Conservation (phyloP, 2,329 filamentous ascomycete species). For the Claviceps lovelessii region DNA sequence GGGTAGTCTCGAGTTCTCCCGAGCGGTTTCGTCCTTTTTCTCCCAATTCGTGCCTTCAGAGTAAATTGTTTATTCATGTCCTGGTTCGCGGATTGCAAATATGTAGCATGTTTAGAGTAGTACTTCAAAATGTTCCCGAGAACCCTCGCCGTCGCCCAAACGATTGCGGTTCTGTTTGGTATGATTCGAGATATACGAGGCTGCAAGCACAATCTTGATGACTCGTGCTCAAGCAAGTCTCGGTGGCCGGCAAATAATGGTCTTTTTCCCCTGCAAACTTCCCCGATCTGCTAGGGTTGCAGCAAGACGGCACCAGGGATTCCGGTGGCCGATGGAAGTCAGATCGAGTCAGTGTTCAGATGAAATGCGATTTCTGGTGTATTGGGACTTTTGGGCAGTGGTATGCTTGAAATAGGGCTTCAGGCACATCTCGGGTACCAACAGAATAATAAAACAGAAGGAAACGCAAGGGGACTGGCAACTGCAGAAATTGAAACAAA, state of each 20-base stretch:
- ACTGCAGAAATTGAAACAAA: neutral
- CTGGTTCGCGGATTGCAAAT: neutral
- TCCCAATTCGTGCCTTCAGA: neutral
- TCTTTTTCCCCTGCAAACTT: constrained; percentile 18
- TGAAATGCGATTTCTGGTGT: constrained; percentile 1
- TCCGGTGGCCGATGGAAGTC: constrained; percentile 15
- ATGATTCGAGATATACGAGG: constrained; percentile 11
- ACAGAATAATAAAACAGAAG: neutral
- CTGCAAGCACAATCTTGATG: constrained; percentile 23
- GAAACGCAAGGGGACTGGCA: neutral
- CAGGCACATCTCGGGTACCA: neutral
- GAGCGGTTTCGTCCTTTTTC: neutral
- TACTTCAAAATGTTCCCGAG: neutral
- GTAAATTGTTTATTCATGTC: neutral
- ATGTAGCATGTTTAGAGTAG: neutral
- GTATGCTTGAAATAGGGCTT: neutral
- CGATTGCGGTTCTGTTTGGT: neutral
- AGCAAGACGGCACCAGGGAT: constrained; percentile 26
- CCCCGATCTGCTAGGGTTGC: constrained; percentile 20
- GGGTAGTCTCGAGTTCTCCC: constrained; percentile 8
- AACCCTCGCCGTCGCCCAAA: constrained; percentile 9
- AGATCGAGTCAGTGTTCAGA: constrained; percentile 9
- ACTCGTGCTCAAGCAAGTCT: constrained; percentile 22
- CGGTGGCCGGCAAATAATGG: constrained; percentile 22
- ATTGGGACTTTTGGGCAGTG: neutral